Evolutionary conservation across 2,329 filamentous ascomycete genomes (phyloP).

Genomic region (Neopestalotiopsis sp.): DNA sequence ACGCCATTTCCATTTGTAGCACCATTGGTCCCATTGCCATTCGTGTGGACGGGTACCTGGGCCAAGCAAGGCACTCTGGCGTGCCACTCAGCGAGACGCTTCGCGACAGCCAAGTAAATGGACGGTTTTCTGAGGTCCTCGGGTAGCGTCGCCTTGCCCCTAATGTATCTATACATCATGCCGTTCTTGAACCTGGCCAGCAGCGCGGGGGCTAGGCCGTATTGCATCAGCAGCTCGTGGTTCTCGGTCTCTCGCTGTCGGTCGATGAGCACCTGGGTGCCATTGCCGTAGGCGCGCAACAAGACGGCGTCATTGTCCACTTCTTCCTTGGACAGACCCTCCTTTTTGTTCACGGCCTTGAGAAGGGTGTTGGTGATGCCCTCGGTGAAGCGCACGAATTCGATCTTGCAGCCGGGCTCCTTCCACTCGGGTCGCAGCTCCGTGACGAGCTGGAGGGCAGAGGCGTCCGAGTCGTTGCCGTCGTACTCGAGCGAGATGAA

Average conservation of each 20-base stretch:
- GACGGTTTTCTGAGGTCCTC: conserved; percentile 77
- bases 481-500: conserved; percentile 82
- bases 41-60: conserved; percentile 40
- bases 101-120: conserved; percentile 84
- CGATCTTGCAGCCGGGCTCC: conserved; percentile 72
- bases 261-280: conserved; percentile 94
- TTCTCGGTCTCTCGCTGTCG: conserved; percentile 81
- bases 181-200: conserved; percentile 95
- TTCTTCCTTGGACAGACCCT: conserved; percentile 66
- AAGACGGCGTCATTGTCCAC: conserved; percentile 78
- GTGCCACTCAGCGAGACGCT: conserved; percentile 91
- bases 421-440: conserved; percentile 86
- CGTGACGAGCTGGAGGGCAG: conserved; percentile 80
- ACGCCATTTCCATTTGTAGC: conserved; percentile 31
- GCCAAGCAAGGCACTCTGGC: conserved; percentile 68
- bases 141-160: conserved; percentile 79
- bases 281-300: conserved; percentile 90
- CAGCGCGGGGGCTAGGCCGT: conserved; percentile 83
- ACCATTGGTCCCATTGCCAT: conserved; percentile 43
- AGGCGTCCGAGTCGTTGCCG: conserved; percentile 75
- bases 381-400: conserved; percentile 92
- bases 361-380: conserved; percentile 96
- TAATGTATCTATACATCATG: conserved; percentile 91
- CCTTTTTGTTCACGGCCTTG: conserved; percentile 74
- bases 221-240: conserved; percentile 85